These are phyloP conservation scores for Trypanosomatidae sp. DNA, from an alignment of 208 protist species.

Conservation along the genomic window DNA sequence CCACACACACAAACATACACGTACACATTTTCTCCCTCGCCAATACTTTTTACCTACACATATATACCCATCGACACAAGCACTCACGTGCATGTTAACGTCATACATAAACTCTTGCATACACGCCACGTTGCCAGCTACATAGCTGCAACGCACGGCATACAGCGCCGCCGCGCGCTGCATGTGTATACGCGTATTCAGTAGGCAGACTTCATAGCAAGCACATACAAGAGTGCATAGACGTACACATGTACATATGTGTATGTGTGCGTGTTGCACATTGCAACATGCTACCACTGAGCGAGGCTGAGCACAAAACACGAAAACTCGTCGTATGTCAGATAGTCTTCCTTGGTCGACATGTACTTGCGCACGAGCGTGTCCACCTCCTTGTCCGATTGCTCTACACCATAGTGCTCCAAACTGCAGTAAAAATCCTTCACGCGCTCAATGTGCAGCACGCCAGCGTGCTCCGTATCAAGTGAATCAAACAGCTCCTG, in stretches of 20 bases:
- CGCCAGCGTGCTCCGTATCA: conserved; percentile 61
- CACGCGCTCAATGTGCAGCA: conserved; percentile 51
- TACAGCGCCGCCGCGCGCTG: not conserved
- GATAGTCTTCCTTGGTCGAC: conserved; percentile 42
- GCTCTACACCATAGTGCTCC: conserved; percentile 83
- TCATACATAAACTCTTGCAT: too few species aligned
- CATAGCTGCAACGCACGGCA: too few species aligned
- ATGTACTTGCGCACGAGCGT: conserved; percentile 67
- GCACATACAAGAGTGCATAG: not conserved
- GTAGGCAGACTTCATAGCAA: not conserved
- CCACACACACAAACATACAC: too few species aligned
- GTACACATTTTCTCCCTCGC: too few species aligned
- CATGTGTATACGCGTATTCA: too few species aligned
- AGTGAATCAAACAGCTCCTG: conserved; percentile 84
- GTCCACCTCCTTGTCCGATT: conserved; percentile 61
- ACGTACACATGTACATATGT: not conserved
- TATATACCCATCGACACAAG: too few species aligned
- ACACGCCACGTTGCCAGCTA: too few species aligned
- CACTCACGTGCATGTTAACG: too few species aligned
- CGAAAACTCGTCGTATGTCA: conserved; percentile 85
- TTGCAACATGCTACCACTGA: conserved; percentile 45
- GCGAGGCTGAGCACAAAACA: conserved; percentile 82
- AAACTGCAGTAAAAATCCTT: conserved; percentile 74
- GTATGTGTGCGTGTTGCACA: not conserved
- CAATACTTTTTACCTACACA: too few species aligned